A percentile compares a stretch with the other conserved stretches of the same genome.
Conservation (phyloP, 1,139 yeast species). For the Diutina siamensis region DNA sequence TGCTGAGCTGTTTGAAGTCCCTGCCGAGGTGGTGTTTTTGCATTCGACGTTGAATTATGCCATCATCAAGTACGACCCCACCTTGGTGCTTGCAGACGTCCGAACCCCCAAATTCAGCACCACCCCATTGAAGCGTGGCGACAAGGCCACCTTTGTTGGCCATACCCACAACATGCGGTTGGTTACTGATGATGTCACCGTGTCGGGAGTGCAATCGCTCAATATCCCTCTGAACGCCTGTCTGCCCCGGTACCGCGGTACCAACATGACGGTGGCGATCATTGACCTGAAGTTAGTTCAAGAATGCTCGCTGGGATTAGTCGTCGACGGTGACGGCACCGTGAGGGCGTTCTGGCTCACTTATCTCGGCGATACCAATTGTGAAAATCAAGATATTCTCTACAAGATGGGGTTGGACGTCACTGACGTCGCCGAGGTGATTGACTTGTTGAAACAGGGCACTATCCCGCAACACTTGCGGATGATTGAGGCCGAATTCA, state of each 20-base stretch:
- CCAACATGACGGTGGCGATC: slow-evolving; percentile 67
- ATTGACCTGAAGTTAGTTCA: slow-evolving; percentile 64
- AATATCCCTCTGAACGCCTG: slow-evolving; percentile 60
- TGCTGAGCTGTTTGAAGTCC: slow-evolving; percentile 77
- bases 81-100: slow-evolving; percentile 24
- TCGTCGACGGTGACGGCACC: slow-evolving; percentile 24
- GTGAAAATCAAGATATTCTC: slow-evolving; percentile 32
- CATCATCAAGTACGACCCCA: slow-evolving; percentile 72
- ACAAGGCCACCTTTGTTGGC: slow-evolving; percentile 66
- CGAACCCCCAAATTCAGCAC: slow-evolving; percentile 52
- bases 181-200: slow-evolving; percentile 55
- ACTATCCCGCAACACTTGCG: slow-evolving; percentile 43
- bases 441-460: slow-evolving; percentile 41
- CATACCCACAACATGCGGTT: slow-evolving; percentile 61
- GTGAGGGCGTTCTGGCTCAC: slow-evolving; percentile 72
- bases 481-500: slow-evolving; percentile 71
- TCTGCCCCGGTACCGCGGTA: slow-evolving; percentile 76
- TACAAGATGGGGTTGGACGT: slow-evolving; percentile 78
- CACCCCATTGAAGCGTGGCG: slow-evolving; percentile 61
- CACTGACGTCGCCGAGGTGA: slow-evolving; percentile 48
- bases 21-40: slow-evolving; percentile 70
- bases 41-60: slow-evolving; percentile 89
- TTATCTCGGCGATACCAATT: slow-evolving; percentile 54
- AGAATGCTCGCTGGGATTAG: slow-evolving; percentile 71
- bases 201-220: slow-evolving; percentile 65